These are phyloP conservation scores for Ceratocystis diversiconidia DNA, from an alignment of 2,329 filamentous ascomycete genomes.

Conservation along the genomic window DNA sequence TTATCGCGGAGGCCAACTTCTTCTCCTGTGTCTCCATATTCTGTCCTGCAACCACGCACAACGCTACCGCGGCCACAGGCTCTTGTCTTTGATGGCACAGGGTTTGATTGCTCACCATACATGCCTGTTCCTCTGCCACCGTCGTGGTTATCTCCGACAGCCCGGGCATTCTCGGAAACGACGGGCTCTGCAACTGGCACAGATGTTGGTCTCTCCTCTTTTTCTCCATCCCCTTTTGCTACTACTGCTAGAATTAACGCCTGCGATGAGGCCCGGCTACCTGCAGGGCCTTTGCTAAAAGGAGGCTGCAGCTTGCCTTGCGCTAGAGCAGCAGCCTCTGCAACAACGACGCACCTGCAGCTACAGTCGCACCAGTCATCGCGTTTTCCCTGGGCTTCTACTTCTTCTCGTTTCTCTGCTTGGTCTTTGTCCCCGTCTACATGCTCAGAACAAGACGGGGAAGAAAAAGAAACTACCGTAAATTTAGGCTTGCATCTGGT, in stretches of 20 bases:
- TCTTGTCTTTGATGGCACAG: not conserved
- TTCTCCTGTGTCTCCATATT: not conserved
- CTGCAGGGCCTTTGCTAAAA: not conserved
- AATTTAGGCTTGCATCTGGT: not conserved
- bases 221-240: no score
- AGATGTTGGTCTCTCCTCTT: not conserved
- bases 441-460: not conserved
- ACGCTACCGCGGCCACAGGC: not conserved
- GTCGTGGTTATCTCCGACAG: not conserved
- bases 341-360: not conserved
- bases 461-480: not conserved
- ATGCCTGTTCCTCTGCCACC: not conserved
- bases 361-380: conserved; percentile 2
- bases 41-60: not conserved
- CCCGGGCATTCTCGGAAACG: not conserved
- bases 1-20: no score
- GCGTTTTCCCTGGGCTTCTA: conserved; percentile 2
- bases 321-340: conserved; percentile 5
- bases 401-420: not conserved
- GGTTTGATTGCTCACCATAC: not conserved
- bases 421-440: conserved; percentile 7
- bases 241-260: not conserved
- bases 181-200: not conserved
- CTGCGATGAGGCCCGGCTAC: not conserved
- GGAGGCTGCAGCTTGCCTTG: not conserved